Evolutionary conservation across 148 eudicot species (phyloP).

Genomic region (Cornus kousa): DNA sequence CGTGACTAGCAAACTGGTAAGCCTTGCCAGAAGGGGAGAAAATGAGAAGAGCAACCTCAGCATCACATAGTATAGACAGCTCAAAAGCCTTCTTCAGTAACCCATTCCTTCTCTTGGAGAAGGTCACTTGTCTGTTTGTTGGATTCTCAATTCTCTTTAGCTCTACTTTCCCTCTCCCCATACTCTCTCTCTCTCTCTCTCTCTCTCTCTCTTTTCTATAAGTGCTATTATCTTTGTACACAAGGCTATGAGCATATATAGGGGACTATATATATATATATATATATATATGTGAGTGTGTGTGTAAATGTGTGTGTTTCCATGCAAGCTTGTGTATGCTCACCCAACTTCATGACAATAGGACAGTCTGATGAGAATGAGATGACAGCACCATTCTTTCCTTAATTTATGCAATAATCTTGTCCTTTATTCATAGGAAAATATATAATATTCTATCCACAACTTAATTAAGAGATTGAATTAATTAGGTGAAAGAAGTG

Average conservation of each 20-base stretch:
- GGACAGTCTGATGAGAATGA: background rate
- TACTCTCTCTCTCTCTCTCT: slow-evolving; percentile 16
- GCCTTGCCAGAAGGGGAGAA: slow-evolving; percentile 44
- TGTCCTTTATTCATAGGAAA: too few species aligned
- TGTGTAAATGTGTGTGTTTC: too few species aligned
- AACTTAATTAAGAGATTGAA: too few species aligned
- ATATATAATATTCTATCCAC: too few species aligned
- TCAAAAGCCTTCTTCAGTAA: slow-evolving; percentile 39
- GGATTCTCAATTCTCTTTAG: slow-evolving; percentile 46
- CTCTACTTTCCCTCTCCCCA: slow-evolving; percentile 53
- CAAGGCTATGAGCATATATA: too few species aligned
- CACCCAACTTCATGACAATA: background rate
- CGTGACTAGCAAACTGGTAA: slow-evolving; percentile 38
- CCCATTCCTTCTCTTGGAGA: slow-evolving; percentile 45
- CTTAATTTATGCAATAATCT: background rate
- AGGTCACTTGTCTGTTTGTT: slow-evolving; percentile 42
- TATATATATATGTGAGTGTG: too few species aligned
- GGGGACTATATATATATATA: background rate
- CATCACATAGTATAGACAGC: slow-evolving; percentile 39
- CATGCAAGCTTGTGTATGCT: background rate
- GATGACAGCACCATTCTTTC: background rate
- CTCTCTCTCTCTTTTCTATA: too few species aligned
- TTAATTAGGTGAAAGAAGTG: too few species aligned
- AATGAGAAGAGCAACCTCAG: slow-evolving; percentile 37
- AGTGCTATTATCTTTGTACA: too few species aligned